Evolutionary conservation across 805 yeast genomes (phyloP).

Genomic region (Pichia gijzeniarum): DNA sequence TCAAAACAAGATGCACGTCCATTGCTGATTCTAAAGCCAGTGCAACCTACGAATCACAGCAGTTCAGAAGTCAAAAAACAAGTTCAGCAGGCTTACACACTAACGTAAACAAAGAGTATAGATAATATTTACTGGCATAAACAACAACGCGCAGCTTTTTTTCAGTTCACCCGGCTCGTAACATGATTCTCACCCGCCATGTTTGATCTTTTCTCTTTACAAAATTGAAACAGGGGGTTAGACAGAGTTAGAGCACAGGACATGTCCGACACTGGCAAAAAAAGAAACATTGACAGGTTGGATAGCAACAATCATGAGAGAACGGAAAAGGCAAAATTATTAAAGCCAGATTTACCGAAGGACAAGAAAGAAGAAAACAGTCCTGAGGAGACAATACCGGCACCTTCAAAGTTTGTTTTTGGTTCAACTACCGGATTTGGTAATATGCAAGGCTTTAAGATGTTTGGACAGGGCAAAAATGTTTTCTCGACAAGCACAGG

Average conservation of each 20-base stretch:
- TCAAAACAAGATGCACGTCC: constrained; percentile 14
- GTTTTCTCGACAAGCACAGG: constrained; percentile 29
- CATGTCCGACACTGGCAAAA: background rate
- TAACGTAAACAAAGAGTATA: constrained; percentile 1
- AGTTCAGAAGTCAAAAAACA: background rate
- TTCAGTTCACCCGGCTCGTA: background rate
- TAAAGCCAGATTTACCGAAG: no score
- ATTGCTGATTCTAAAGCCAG: constrained; percentile 5
- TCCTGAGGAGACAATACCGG: constrained; percentile 5
- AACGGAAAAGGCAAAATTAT: background rate
- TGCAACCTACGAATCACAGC: background rate
- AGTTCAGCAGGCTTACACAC: background rate
- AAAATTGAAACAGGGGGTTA: background rate
- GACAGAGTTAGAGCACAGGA: background rate
- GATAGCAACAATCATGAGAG: constrained; percentile 5
- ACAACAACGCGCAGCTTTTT: background rate
- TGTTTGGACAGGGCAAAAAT: constrained; percentile 26
- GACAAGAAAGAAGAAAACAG: constrained; percentile 2
- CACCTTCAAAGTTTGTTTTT: constrained; percentile 39
- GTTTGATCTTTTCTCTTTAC: no score
- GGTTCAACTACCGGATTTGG: constrained; percentile 50
- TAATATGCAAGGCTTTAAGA: constrained; percentile 33
- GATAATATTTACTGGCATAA: background rate
- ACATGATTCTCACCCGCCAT: background rate
- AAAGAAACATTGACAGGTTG: constrained; percentile 7